These are phyloP conservation scores for Boeremia exigua DNA, from an alignment of 2,329 filamentous ascomycete species.

Conservation along the genomic window DNA sequence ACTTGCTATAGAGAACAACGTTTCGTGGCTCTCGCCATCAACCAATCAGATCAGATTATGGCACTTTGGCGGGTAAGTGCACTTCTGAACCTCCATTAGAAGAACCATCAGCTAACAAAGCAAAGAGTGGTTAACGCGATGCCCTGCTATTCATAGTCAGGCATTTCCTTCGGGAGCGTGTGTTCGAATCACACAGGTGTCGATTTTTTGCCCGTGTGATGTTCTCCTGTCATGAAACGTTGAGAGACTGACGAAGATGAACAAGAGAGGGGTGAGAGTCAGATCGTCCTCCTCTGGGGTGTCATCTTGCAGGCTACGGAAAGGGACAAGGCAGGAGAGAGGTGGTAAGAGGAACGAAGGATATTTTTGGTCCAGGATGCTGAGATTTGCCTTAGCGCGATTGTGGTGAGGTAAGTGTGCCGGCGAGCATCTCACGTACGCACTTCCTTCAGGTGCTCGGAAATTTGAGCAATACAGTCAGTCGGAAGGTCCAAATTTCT, in stretches of 20 bases:
- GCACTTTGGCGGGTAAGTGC: constrained; percentile 11
- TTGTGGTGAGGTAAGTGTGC: not conserved
- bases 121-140: constrained; percentile 21
- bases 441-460: too few relatives aligned
- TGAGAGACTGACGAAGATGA: not conserved
- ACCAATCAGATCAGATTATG: constrained; percentile 15
- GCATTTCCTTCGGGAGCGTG: constrained; percentile 37
- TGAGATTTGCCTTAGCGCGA: constrained; percentile 1
- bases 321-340: not conserved
- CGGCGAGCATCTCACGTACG: not conserved
- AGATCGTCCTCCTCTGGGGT: too few relatives aligned
- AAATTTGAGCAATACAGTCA: too few relatives aligned
- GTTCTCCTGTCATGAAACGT: not conserved
- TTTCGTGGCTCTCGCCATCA: not conserved
- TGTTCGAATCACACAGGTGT: constrained; percentile 40
- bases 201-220: constrained; percentile 13
- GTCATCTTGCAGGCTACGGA: not conserved
- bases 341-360: not conserved
- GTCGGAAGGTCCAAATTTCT: too few relatives aligned
- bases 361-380: not conserved
- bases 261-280: not conserved
- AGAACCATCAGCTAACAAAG: constrained; percentile 3
- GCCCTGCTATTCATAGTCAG: constrained; percentile 20
- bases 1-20: not conserved
- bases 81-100: not conserved